Base-by-base conservation (phyloP, 139 green algal species). In the Choricystis sp. region DNA sequence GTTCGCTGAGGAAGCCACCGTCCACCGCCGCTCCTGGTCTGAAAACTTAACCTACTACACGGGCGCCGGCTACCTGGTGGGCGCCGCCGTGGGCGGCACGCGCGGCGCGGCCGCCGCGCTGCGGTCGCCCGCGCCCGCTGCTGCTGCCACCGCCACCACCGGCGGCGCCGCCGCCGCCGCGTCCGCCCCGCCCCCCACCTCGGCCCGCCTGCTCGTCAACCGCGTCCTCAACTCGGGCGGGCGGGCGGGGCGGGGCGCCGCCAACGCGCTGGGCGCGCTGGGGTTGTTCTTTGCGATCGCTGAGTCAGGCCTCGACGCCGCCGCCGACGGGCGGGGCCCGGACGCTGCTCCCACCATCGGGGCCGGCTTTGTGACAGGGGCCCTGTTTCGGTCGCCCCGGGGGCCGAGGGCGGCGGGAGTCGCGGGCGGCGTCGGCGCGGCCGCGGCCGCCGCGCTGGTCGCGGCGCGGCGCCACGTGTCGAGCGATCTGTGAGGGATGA, bases 1-100 rank as follows among this genome's bases (percentile, higher is more conserved):
- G 24, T 95, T 95, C 55, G 78, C 77, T 55, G 88, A 94, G 63
- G 87, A 95, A 62, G 83, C 82, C 22, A 65, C 74, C 0, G 83
- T 87, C 3, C 73, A 82, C 49, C 63, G 74, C 49, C 74, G 88
- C 63, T 78, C 76, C 60, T 95, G 87, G 85, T 77, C 72, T 4
- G 86, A 95, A 48, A 94, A 94, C 69, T 65, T 95, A 49, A 87
- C 87, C 24, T 95, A 92, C 57, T 95, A 95, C 69, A 92, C 85
- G 0, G 88, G 88, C 3, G 56, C 82, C 19, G 88, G 88, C 1
- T 95, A 95, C 64, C 69, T 94, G 19, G 28, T 62, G 73, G 78
- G 78, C 0, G 79, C 79, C 20, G 2, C 74, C 19, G 28, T 79
- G 40, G 80, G 79, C 26, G 80, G 79, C 23, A 59, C 69, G 25